Conservation (phyloP, 2,329 filamentous ascomycete genomes). For the Aspergillus costaricaensis region DNA sequence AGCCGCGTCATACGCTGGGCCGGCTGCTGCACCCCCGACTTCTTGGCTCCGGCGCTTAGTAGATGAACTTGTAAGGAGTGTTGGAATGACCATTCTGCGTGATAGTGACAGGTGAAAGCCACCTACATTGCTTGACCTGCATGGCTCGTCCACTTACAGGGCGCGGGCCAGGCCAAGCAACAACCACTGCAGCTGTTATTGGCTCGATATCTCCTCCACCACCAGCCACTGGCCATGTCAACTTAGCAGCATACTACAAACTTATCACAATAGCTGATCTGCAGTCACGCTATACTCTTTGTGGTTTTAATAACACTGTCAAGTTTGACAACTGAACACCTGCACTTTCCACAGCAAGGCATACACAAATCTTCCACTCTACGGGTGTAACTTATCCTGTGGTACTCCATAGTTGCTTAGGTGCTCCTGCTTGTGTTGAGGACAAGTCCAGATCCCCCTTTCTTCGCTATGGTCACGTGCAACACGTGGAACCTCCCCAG, state of each 20-base stretch:
- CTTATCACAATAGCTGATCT: too few relatives aligned
- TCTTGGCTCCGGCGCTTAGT: slow-evolving; percentile 8
- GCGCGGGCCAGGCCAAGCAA: neutral
- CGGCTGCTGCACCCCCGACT: slow-evolving; percentile 4
- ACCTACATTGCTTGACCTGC: neutral
- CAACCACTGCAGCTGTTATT: neutral
- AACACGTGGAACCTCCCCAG: neutral
- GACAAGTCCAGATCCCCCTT: neutral
- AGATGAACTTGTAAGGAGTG: neutral
- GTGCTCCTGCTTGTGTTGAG: neutral
- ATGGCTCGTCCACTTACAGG: neutral
- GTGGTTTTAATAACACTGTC: too few relatives aligned
- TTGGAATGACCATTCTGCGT: neutral
- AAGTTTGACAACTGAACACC: too few relatives aligned
- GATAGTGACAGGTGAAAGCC: neutral
- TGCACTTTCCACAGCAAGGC: too few relatives aligned
- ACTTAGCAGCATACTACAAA: too few relatives aligned
- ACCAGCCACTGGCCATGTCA: too few relatives aligned
- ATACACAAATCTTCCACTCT: too few relatives aligned
- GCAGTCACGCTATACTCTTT: too few relatives aligned
- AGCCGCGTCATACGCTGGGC: slow-evolving; percentile 5
- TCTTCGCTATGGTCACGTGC: neutral
- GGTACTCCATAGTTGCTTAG: too few relatives aligned
- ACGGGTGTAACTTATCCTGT: too few relatives aligned
- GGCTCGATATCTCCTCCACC: neutral